Evolutionary conservation across 2,329 filamentous ascomycete genomes (phyloP).

Genomic region (Ilyonectria robusta): DNA sequence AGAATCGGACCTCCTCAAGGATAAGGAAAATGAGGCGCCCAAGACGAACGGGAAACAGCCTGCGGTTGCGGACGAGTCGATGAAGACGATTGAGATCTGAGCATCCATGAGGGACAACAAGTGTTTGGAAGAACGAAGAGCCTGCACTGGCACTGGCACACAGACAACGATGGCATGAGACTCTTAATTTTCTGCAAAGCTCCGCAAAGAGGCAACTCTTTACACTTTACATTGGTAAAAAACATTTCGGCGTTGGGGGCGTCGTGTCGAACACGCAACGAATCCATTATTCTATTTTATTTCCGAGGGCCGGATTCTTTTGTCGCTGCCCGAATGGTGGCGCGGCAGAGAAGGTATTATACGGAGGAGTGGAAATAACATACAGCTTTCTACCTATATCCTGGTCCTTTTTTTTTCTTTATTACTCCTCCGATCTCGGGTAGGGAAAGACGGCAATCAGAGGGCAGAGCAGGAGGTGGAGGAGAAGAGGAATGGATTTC

Average conservation of each 20-base stretch:
- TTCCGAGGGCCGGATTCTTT: slow-evolving; percentile 25
- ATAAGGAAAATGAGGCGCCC: slow-evolving; percentile 57
- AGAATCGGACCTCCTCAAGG: slow-evolving; percentile 55
- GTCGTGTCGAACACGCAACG: slow-evolving; percentile 46
- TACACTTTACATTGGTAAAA: slow-evolving; percentile 40
- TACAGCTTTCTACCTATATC: slow-evolving; percentile 35
- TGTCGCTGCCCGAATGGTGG: slow-evolving; percentile 8
- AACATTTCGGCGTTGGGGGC: slow-evolving; percentile 47
- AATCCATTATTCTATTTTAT: slow-evolving; percentile 39
- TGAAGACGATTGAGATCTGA: slow-evolving; percentile 76
- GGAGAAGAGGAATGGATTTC: slow-evolving; percentile 14
- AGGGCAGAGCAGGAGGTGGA: slow-evolving; percentile 19
- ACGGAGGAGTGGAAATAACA: slow-evolving; percentile 35
- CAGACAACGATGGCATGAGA: slow-evolving; percentile 48
- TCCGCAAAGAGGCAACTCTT: slow-evolving; percentile 41
- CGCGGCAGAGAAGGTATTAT: slow-evolving; percentile 8
- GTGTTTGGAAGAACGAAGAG: slow-evolving; percentile 41
- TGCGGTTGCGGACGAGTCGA: slow-evolving; percentile 63
- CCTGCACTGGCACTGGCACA: slow-evolving; percentile 45
- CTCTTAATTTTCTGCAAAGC: slow-evolving; percentile 53
- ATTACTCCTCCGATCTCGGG: slow-evolving; percentile 23
- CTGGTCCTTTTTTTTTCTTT: slow-evolving; percentile 34
- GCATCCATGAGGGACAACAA: slow-evolving; percentile 20
- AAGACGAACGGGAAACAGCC: slow-evolving; percentile 62
- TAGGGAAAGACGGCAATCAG: slow-evolving; percentile 13